Evolutionary conservation across 441 rosid species (phyloP).

Genomic region (Oxalis stricta): DNA sequence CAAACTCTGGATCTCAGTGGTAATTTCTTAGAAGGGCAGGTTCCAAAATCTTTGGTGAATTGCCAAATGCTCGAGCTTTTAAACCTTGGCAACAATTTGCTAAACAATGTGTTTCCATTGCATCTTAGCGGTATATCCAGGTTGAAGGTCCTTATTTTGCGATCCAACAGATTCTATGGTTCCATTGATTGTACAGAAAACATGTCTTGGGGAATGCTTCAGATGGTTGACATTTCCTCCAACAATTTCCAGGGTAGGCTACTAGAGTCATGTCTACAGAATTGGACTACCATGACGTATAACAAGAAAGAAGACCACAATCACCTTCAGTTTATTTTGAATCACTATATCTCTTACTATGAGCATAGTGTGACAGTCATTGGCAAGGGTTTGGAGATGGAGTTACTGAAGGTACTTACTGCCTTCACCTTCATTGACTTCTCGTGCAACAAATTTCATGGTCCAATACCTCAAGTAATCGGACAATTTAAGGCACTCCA

Average conservation of each 20-base stretch:
- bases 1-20: constrained; percentile 15
- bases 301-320: neutral
- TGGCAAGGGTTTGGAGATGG: constrained; percentile 30
- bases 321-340: too few species aligned
- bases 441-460: too few species aligned
- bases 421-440: too few species aligned
- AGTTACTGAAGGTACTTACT: too few species aligned
- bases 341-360: constrained; percentile 20
- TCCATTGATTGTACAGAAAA: constrained; percentile 11
- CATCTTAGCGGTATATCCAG: constrained; percentile 7
- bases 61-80: constrained; percentile 18
- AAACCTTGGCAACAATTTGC: constrained; percentile 19
- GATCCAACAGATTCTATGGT: constrained; percentile 24
- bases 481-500: too few species aligned
- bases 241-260: constrained; percentile 22
- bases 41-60: constrained; percentile 20
- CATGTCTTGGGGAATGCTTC: constrained; percentile 30
- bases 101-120: constrained; percentile 22
- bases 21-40: constrained; percentile 5
- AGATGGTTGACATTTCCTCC: constrained; percentile 39
- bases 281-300: constrained; percentile 32
- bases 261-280: constrained; percentile 7
- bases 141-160: constrained; percentile 18
- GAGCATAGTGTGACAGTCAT: constrained; percentile 29
- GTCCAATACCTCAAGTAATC: too few species aligned